Evolutionary conservation across 225 moss, liverwort and hornwort genomes (phyloP), one percentile per base, ranked within the genome.

Genomic region (Thuidium tamariscinum): DNA sequence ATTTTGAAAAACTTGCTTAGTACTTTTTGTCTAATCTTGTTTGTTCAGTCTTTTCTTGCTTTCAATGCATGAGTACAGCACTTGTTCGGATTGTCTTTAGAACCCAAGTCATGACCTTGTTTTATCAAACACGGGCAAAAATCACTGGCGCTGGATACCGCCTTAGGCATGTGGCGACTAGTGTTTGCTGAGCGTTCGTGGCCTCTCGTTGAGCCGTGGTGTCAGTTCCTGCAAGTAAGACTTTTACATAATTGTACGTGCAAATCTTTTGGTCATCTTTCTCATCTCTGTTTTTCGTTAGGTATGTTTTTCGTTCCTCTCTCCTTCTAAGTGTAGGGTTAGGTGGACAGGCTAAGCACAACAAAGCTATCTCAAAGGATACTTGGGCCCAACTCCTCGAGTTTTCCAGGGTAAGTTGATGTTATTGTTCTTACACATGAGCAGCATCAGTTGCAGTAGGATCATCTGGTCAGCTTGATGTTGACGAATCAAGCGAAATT

Each of bases 351-450:
- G 96, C 93, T 56, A 97, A 96, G 89, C 97, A 97, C 90, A 97
- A 97, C 89, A 97, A 97, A 86, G 97, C 97, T 60, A 97, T 97
- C 77, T 97, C 97, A 11, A 97, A 95, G 88, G 97, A 97, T 84
- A 97, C 97, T 64, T 97, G 97, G 97, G 93, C 96, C 59, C 97
- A 97, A 89, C 95, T 97, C 73, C 94, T 97, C 55, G 97, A 97
- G 85, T 97, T 97, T 88, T 97, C 97, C 71, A 92, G 94, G 93
- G 97, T 97, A 90, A 91, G 86, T 44, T 61, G 76, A 82, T 37
- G 49, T 36, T 57, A 51, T 54, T 66, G 82, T 29, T 82, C 37
- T 67, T 68, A n/a, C 82, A 27, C 15, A 29, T 37, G 48, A 81
- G 46, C 51, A 74, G 42, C 77, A 52, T 77, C n/a, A 17, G n/a